Percentiles rank a stretch among this genome's conserved stretches.
These are phyloP conservation scores for Candida hungchunana DNA, from an alignment of 805 yeast species.

Conservation along the genomic window DNA sequence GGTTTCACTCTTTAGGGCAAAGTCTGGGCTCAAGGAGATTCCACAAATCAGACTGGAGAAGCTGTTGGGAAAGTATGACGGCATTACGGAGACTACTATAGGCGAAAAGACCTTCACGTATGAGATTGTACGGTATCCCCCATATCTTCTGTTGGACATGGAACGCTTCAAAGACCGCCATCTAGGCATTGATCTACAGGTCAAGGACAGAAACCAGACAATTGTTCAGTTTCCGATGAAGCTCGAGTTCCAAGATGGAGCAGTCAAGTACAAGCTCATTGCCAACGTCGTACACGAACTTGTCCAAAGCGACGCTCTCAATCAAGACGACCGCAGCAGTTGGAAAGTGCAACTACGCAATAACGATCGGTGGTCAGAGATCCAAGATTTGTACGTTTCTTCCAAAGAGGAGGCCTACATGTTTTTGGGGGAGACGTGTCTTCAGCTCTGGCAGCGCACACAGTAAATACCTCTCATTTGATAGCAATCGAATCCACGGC, in stretches of 20 bases:
- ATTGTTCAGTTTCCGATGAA: conserved; percentile 53
- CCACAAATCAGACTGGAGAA: conserved; percentile 47
- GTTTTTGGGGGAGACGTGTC: conserved; percentile 55
- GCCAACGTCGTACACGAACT: conserved; percentile 43
- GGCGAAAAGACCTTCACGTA: conserved; percentile 34
- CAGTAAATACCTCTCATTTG: conserved; percentile 38
- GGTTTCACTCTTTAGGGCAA: conserved; percentile 50
- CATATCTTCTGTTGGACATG: conserved; percentile 49
- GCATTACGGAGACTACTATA: conserved; percentile 30
- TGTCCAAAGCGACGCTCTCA: conserved; percentile 17
- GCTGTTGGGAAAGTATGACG: conserved; percentile 42
- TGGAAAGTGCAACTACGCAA: conserved; percentile 51
- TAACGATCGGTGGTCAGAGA: conserved; percentile 50
- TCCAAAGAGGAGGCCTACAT: conserved; percentile 52
- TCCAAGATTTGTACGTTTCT: conserved; percentile 47
- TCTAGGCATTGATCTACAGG: conserved; percentile 28
- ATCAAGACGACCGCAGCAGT: conserved; percentile 29
- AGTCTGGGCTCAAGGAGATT: conserved; percentile 38
- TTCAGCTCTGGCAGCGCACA: conserved; percentile 61
- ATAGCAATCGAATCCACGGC: conserved; percentile 89
- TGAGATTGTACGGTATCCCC: conserved; percentile 43
- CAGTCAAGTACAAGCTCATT: conserved; percentile 37
- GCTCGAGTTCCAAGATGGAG: conserved; percentile 27
- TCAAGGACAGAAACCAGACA: conserved; percentile 51
- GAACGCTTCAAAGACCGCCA: conserved; percentile 45